phyloP scores from a whole-genome alignment of 495 filamentous ascomycete species.

The Trichoderma gamsii region DNA sequence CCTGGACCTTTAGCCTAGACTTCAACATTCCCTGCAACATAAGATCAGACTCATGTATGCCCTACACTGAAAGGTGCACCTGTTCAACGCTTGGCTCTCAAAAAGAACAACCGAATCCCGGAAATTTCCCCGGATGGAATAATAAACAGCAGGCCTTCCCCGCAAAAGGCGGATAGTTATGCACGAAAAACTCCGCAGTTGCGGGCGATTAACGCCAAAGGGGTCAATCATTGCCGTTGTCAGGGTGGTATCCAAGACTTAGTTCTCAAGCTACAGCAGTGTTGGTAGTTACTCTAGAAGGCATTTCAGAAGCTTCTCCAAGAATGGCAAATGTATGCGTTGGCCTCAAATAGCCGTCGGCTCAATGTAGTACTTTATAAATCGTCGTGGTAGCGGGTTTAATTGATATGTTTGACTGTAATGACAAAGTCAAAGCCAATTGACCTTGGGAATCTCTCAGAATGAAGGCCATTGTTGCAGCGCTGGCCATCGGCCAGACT shows the following conservation, averaged over 20 bases:
- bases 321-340: not conserved
- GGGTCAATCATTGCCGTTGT: not conserved
- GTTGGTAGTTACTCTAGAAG: not conserved
- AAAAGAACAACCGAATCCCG: not conserved
- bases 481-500: not conserved
- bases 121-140: conserved; percentile 4
- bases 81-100: too few relatives aligned
- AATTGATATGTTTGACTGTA: not conserved
- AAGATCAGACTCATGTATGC: not conserved
- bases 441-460: not conserved
- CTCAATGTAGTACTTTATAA: not conserved
- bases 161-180: not conserved
- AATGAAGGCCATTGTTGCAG: not conserved
- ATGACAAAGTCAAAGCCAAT: not conserved
- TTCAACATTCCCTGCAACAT: too few relatives aligned
- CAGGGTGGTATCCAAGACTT: not conserved
- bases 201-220: not conserved
- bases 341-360: not conserved
- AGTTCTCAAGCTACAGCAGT: not conserved
- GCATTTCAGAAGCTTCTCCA: not conserved
- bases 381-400: not conserved
- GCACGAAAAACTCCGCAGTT: not conserved
- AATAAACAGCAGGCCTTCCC: not conserved
- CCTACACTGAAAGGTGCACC: too few relatives aligned
- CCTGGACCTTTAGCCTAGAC: too few relatives aligned